Conservation (phyloP, 805 yeast genomes). For the Suhomyces emberorum region DNA sequence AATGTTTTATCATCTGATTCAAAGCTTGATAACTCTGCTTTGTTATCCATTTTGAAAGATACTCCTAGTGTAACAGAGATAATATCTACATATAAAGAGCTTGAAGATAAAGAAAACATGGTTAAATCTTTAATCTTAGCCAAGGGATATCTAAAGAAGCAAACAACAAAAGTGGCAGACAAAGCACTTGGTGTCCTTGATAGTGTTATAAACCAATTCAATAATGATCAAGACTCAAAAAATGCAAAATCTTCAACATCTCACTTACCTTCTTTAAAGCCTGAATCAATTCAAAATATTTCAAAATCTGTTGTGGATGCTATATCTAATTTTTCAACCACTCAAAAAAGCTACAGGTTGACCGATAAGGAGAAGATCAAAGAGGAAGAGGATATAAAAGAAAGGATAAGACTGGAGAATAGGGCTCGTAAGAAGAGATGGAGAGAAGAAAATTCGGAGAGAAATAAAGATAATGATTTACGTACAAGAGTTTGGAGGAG, state of each 20-base stretch:
- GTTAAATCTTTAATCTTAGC: conserved; percentile 31
- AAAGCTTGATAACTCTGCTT: conserved; percentile 5
- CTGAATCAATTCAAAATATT: conserved; percentile 7
- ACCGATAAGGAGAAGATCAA: conserved; percentile 22
- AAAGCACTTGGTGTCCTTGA: conserved; percentile 24
- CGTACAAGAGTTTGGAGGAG: conserved; percentile 73
- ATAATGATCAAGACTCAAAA: conserved; percentile 1
- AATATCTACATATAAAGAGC: conserved; percentile 19
- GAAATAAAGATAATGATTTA: conserved; percentile 86
- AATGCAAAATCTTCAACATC: background rate
- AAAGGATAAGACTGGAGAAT: conserved; percentile 61
- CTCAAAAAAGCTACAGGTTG: conserved; percentile 13
- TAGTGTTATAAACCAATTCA: conserved; percentile 19
- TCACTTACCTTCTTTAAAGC: conserved; percentile 1
- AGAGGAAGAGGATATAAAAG: conserved; percentile 43
- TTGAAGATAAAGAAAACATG: conserved; percentile 21
- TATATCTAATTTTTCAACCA: conserved; percentile 7
- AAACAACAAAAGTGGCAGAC: conserved; percentile 9
- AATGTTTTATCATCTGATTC: conserved; percentile 21
- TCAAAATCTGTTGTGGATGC: conserved; percentile 8
- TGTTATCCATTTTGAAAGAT: conserved; percentile 11
- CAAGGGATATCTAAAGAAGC: conserved; percentile 24
- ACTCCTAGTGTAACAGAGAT: conserved; percentile 18
- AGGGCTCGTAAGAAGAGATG: conserved; percentile 77
- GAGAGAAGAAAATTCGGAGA: conserved; percentile 74